Evolutionary conservation across 2,329 filamentous ascomycete species (phyloP).

Genomic region (Fusarium sp.): DNA sequence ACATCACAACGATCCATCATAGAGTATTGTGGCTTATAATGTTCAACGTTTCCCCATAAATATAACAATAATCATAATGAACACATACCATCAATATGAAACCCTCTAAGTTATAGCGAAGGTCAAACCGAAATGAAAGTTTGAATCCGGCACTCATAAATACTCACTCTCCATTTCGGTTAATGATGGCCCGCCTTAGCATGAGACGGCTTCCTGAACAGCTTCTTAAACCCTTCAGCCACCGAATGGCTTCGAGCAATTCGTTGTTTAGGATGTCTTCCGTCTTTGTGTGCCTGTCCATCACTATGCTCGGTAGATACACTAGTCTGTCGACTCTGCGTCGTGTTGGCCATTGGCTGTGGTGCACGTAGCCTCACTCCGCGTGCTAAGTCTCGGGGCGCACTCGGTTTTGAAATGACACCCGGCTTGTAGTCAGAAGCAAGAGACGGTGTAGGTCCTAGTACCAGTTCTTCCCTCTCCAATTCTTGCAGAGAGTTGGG

Average conservation of each 20-base stretch:
- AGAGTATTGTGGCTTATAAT: conserved; percentile 9
- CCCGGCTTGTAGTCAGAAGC: conserved; percentile 14
- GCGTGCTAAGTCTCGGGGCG: neutral
- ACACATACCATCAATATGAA: neutral
- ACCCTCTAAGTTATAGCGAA: neutral
- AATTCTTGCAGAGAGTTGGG: conserved; percentile 9
- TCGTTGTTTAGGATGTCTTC: conserved; percentile 13
- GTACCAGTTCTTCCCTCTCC: conserved; percentile 11
- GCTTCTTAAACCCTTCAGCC: conserved; percentile 54
- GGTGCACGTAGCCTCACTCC: conserved; percentile 12
- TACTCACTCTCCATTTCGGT: neutral
- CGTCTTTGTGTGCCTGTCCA: conserved; percentile 6
- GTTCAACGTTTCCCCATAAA: conserved; percentile 3
- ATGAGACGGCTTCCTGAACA: conserved; percentile 54
- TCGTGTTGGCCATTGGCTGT: conserved; percentile 6
- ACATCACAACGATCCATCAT: conserved; percentile 7
- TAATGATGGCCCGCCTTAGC: conserved; percentile 6
- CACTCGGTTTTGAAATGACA: conserved; percentile 7
- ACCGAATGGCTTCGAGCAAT: conserved; percentile 51
- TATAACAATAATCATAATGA: neutral
- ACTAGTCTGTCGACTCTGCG: conserved; percentile 18
- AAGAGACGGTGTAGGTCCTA: conserved; percentile 21
- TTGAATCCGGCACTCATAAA: neutral
- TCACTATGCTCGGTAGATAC: conserved; percentile 14
- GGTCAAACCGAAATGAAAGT: neutral